Percentiles rank a stretch among this genome's conserved stretches.
phyloP scores from a whole-genome alignment of 192 early-diverging fungal genomes.

The Kappamyces sp. region DNA sequence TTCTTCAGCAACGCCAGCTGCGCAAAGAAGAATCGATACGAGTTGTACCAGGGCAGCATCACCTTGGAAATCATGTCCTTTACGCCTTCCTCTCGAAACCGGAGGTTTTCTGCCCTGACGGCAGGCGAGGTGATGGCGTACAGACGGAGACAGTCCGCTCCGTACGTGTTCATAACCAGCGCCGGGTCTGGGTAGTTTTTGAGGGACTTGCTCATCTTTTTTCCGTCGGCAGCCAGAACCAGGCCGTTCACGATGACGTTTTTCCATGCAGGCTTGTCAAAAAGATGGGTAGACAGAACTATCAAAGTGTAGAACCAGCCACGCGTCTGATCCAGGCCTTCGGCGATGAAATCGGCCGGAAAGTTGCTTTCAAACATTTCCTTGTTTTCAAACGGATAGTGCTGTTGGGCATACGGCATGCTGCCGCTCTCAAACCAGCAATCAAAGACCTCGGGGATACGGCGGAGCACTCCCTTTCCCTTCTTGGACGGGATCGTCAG shows the following conservation, averaged over 20 bases:
- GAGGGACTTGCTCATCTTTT: slow-evolving; percentile 98
- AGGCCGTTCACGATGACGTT: slow-evolving; percentile 97
- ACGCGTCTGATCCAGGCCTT: slow-evolving; percentile 98
- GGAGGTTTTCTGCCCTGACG: slow-evolving; percentile 89
- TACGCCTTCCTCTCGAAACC: slow-evolving; percentile 96
- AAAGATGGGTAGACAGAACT: slow-evolving; percentile 93
- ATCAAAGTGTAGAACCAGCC: slow-evolving; percentile 99
- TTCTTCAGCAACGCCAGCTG: slow-evolving; percentile 88
- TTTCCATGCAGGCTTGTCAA: slow-evolving; percentile 91
- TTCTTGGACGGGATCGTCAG: slow-evolving; percentile 92
- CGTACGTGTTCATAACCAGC: slow-evolving; percentile 76
- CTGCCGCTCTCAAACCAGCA: slow-evolving; percentile 98
- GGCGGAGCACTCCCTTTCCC: slow-evolving; percentile 75
- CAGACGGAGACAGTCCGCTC: slow-evolving; percentile 88
- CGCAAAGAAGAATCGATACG: slow-evolving; percentile 92
- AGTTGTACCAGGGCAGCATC: slow-evolving; percentile 98
- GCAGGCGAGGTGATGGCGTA: slow-evolving; percentile 98
- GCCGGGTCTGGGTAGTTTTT: slow-evolving; percentile 98
- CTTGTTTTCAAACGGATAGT: slow-evolving; percentile 98
- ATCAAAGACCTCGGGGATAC: slow-evolving; percentile 96
- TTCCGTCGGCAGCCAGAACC: slow-evolving; percentile 94
- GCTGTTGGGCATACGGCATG: slow-evolving; percentile 99
- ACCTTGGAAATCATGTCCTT: slow-evolving; percentile 92
- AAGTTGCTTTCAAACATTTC: slow-evolving; percentile 79
- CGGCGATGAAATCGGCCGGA: slow-evolving; percentile 99